Conservation (phyloP, 2,329 filamentous ascomycete species). For the Botrytis medusae region DNA sequence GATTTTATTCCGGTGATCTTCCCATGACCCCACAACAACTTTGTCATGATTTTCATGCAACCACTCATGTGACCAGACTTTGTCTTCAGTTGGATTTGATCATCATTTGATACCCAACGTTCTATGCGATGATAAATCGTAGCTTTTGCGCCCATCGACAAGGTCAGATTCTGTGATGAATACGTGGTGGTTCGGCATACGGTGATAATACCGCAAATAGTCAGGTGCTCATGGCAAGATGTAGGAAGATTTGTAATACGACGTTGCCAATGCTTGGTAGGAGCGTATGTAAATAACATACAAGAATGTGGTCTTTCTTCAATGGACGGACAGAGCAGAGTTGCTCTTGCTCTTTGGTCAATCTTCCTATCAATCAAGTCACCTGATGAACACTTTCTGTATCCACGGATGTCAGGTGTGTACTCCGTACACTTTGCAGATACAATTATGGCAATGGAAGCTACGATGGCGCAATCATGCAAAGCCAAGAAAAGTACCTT, state of each 20-base stretch:
- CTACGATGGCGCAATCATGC: background rate
- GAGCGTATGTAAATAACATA: background rate
- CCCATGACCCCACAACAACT: background rate
- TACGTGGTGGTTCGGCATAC: background rate
- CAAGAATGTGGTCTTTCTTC: background rate
- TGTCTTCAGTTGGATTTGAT: background rate
- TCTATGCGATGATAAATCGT: background rate
- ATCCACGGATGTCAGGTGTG: background rate
- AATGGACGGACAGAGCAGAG: background rate
- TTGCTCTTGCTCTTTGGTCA: background rate
- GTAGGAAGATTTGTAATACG: background rate
- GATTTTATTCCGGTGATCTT: background rate
- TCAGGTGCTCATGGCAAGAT: background rate
- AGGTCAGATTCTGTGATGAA: background rate
- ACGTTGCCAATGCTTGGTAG: background rate
- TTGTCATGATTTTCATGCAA: background rate
- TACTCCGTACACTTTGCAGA: background rate
- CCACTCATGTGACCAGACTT: background rate
- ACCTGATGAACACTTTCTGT: background rate
- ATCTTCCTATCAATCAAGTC: background rate
- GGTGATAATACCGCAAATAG: too few relatives aligned
- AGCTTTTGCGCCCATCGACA: background rate
- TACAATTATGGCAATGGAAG: background rate
- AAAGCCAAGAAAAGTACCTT: constrained; percentile 14
- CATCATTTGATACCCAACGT: background rate